Percentiles rank a stretch among this genome's conserved stretches.
phyloP scores from a whole-genome alignment of 2,329 filamentous ascomycete species.

The Beauveria varroae region DNA sequence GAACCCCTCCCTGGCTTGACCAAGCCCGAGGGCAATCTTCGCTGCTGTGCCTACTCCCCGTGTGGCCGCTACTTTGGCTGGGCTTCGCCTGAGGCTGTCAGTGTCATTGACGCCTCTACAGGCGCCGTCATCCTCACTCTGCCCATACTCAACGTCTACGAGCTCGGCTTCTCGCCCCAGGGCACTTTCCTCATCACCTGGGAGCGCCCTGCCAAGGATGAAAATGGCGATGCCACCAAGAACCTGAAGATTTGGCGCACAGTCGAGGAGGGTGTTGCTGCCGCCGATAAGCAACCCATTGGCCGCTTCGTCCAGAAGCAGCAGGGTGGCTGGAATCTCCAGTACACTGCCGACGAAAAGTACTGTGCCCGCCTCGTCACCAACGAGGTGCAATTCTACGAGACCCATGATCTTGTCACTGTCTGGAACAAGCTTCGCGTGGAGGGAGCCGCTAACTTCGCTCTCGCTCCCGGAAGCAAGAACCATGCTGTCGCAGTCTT shows the following conservation, averaged over 20 bases:
- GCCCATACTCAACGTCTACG: constrained; percentile 77
- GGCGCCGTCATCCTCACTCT: constrained; percentile 70
- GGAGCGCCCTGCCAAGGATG: constrained; percentile 90
- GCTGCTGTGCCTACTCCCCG: constrained; percentile 91
- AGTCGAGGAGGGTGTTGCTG: constrained; percentile 58
- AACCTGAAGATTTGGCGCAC: constrained; percentile 96
- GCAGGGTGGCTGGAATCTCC: constrained; percentile 92
- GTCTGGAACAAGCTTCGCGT: constrained; percentile 95
- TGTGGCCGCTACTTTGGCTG: constrained; percentile 95
- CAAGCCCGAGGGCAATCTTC: constrained; percentile 86
- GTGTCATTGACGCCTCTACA: constrained; percentile 71
- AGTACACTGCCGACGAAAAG: constrained; percentile 90
- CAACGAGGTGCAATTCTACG: constrained; percentile 96
- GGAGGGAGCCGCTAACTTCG: constrained; percentile 85
- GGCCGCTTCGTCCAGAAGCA: constrained; percentile 93
- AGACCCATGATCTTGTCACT: constrained; percentile 74
- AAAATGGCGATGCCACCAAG: constrained; percentile 85
- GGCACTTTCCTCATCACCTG: constrained; percentile 94
- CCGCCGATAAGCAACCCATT: constrained; percentile 62
- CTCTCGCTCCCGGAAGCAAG: constrained; percentile 72
- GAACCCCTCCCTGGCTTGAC: constrained; percentile 73
- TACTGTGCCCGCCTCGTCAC: constrained; percentile 90
- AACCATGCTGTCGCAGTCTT: constrained; percentile 92
- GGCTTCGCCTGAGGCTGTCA: constrained; percentile 82
- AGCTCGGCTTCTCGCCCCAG: constrained; percentile 86